phyloP scores from a whole-genome alignment of 371 early-diverging fungal genomes.

The Mortierella sp. region DNA sequence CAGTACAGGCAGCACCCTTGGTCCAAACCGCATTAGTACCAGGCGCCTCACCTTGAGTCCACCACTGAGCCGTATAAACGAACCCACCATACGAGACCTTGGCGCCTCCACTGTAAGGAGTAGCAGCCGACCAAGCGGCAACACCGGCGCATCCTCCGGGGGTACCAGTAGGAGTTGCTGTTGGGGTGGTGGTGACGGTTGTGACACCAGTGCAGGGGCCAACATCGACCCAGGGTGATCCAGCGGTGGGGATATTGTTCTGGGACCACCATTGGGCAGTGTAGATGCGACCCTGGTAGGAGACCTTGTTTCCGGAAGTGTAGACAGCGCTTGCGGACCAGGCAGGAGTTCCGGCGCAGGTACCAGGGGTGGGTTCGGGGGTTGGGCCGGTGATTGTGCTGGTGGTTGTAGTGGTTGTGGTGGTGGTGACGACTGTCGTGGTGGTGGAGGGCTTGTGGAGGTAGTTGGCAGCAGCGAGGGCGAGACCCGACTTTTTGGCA shows the following conservation, averaged over 20 bases:
- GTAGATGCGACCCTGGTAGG: constrained; percentile 61
- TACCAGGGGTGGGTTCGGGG: constrained; percentile 17
- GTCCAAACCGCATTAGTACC: constrained; percentile 37
- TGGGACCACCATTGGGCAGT: constrained; percentile 60
- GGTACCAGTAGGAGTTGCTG: constrained; percentile 17
- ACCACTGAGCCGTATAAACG: constrained; percentile 58
- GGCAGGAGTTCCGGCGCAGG: constrained; percentile 35
- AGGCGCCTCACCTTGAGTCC: constrained; percentile 58
- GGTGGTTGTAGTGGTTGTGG: constrained; percentile 12
- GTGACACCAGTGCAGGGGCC: constrained; percentile 29
- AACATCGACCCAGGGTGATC: constrained; percentile 53
- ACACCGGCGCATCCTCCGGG: constrained; percentile 29
- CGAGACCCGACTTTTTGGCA: constrained; percentile 13
- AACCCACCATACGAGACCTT: constrained; percentile 61
- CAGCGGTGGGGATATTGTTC: constrained; percentile 48
- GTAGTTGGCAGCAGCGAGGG: constrained; percentile 39
- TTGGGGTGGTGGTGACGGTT: neutral
- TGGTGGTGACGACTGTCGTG: constrained; percentile 7
- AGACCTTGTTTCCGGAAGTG: constrained; percentile 58
- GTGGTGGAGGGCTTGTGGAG: constrained; percentile 13
- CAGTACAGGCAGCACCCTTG: constrained; percentile 48
- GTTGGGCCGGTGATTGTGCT: constrained; percentile 17
- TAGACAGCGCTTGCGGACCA: constrained; percentile 60
- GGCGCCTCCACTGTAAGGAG: constrained; percentile 60
- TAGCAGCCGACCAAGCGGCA: constrained; percentile 51